These are phyloP conservation scores for Crithidia acanthocephali DNA, from an alignment of 208 protist genomes.

Conservation along the genomic window DNA sequence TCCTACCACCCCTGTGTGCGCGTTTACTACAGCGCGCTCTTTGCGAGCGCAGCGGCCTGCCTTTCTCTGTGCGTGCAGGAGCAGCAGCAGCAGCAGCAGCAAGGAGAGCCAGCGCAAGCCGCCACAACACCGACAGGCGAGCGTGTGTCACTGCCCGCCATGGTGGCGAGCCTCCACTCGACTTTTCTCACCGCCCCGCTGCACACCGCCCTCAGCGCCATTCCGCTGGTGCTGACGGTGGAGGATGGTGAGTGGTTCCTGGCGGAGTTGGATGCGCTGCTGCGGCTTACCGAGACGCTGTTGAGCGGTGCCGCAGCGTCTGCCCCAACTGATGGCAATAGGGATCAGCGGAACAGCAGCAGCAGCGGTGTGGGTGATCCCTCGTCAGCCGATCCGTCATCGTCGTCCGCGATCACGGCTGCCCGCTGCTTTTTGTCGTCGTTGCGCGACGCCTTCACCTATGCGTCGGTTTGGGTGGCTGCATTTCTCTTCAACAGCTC, in stretches of 20 bases:
- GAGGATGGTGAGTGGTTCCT: constrained; percentile 76
- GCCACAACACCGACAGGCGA: background rate
- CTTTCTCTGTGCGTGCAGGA: constrained; percentile 26
- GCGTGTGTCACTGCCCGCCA: background rate
- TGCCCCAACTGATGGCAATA: no score
- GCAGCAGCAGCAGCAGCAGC: background rate
- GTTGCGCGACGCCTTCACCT: constrained; percentile 33
- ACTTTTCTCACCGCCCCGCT: constrained; percentile 62
- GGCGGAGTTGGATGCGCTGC: constrained; percentile 43
- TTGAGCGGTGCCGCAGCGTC: constrained; percentile 9
- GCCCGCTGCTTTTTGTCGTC: constrained; percentile 25
- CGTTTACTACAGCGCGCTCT: constrained; percentile 45
- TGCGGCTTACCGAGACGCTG: constrained; percentile 34
- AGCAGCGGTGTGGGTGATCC: background rate
- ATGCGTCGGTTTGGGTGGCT: constrained; percentile 34
- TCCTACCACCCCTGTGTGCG: constrained; percentile 36
- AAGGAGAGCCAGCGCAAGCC: background rate
- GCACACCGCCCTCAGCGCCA: constrained; percentile 71
- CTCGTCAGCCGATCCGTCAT: background rate
- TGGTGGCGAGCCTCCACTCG: constrained; percentile 27
- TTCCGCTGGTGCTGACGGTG: constrained; percentile 62
- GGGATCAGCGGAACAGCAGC: background rate
- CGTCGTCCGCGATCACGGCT: background rate
- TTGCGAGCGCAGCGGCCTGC: constrained; percentile 29
- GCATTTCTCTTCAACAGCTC: constrained; percentile 39